Evolutionary conservation across 2,329 filamentous ascomycete genomes (phyloP).

Genomic region (Xylaria sp.): DNA sequence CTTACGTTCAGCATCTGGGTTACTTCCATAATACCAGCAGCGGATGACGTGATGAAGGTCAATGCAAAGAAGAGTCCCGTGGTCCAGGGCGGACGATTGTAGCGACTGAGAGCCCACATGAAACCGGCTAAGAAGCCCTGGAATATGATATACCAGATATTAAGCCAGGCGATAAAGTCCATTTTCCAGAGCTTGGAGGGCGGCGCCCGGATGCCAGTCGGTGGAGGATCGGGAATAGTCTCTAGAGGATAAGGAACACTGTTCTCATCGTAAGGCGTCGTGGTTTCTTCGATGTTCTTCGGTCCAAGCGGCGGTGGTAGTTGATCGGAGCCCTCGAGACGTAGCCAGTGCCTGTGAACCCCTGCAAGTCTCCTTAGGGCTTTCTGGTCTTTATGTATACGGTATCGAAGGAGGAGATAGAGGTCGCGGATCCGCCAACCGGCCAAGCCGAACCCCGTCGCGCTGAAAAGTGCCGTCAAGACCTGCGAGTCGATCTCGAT

Average conservation of each 20-base stretch:
- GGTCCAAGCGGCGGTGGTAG: constrained; percentile 66
- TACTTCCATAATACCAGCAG: constrained; percentile 76
- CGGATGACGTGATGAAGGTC: constrained; percentile 74
- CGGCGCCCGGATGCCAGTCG: constrained; percentile 77
- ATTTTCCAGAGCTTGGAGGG: constrained; percentile 79
- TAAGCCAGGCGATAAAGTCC: constrained; percentile 82
- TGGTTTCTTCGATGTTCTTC: constrained; percentile 58
- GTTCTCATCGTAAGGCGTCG: constrained; percentile 53
- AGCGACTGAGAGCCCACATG: constrained; percentile 85
- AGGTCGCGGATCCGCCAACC: constrained; percentile 87
- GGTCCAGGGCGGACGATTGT: constrained; percentile 79
- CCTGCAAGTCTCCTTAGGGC: constrained; percentile 77
- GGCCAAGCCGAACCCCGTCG: constrained; percentile 84
- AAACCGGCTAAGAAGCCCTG: constrained; percentile 78
- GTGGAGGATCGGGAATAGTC: constrained; percentile 72
- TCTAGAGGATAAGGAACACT: constrained; percentile 71
- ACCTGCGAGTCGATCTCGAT: constrained; percentile 88
- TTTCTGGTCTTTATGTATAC: constrained; percentile 62
- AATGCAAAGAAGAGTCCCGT: constrained; percentile 83
- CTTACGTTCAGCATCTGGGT: constrained; percentile 78
- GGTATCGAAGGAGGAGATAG: constrained; percentile 76
- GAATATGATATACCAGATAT: constrained; percentile 81
- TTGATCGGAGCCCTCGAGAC: constrained; percentile 72
- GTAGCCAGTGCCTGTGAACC: constrained; percentile 80
- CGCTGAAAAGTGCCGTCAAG: constrained; percentile 84